Evolutionary conservation across 495 filamentous ascomycete species (phyloP).

Genomic region (Penicillium parvum): DNA sequence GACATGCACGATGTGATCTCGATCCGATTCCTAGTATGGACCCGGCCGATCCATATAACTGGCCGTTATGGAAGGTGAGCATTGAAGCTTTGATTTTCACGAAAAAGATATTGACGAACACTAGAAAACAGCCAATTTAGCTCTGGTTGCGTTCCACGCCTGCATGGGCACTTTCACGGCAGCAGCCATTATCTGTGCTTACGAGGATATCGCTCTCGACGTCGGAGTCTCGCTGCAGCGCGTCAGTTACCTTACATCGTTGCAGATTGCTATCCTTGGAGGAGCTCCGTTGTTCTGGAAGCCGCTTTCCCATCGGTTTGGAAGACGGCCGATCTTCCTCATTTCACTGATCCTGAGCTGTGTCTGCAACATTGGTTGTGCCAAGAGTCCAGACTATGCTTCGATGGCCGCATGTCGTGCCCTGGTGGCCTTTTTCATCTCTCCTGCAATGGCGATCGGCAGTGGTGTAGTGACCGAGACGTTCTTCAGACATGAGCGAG

Average conservation of each 20-base stretch:
- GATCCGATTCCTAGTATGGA: conserved; percentile 48
- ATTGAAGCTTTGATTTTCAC: too few species aligned
- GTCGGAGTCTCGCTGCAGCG: conserved; percentile 39
- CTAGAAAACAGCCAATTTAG: conserved; percentile 49
- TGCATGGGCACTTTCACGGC: conserved; percentile 56
- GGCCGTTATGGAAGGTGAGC: conserved; percentile 49
- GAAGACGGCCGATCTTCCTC: conserved; percentile 49
- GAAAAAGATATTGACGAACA: too few species aligned
- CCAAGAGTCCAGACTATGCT: conserved; percentile 37
- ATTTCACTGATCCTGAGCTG: conserved; percentile 43
- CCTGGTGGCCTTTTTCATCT: conserved; percentile 51
- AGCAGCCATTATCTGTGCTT: conserved; percentile 50
- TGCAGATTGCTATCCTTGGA: conserved; percentile 51
- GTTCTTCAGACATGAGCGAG: conserved; percentile 48
- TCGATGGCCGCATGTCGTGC: conserved; percentile 45
- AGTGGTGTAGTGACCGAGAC: conserved; percentile 52
- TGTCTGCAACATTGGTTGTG: conserved; percentile 46
- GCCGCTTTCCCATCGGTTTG: conserved; percentile 51
- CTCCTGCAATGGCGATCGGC: conserved; percentile 50
- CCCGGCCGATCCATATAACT: conserved; percentile 52
- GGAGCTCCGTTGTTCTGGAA: conserved; percentile 51
- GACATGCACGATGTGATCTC: conserved; percentile 51
- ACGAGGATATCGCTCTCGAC: conserved; percentile 42
- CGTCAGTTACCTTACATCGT: conserved; percentile 47
- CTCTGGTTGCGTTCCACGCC: conserved; percentile 53